These are phyloP conservation scores for Hypoxylon rickii DNA, from an alignment of 495 filamentous ascomycete genomes.

Conservation along the genomic window DNA sequence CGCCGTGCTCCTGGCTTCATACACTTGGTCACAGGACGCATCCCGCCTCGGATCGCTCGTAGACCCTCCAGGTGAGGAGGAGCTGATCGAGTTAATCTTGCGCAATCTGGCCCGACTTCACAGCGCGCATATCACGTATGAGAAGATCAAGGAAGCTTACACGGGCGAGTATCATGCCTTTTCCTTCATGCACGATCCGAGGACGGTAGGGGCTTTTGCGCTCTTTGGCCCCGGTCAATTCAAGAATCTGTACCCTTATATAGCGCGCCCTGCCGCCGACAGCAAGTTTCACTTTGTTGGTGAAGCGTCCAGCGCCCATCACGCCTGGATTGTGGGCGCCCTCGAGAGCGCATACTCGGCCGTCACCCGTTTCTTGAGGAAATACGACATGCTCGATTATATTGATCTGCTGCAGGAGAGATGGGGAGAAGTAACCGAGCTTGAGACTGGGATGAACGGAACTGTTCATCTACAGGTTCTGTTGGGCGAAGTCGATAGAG, in stretches of 20 bases:
- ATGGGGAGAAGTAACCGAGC: too few relatives aligned
- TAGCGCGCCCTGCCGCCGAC: conserved; percentile 33
- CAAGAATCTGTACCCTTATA: conserved; percentile 35
- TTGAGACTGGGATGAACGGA: too few relatives aligned
- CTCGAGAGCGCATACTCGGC: too few relatives aligned
- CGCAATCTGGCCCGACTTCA: conserved; percentile 33
- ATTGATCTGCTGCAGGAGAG: too few relatives aligned
- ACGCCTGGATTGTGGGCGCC: conserved; percentile 50
- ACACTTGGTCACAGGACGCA: conserved; percentile 52
- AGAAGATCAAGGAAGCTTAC: conserved; percentile 24
- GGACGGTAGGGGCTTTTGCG: conserved; percentile 50
- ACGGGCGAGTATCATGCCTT: conserved; percentile 24
- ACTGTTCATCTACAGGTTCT: too few relatives aligned
- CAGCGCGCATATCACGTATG: conserved; percentile 9
- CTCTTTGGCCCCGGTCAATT: conserved; percentile 53
- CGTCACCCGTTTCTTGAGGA: too few relatives aligned
- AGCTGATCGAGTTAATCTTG: conserved; percentile 37
- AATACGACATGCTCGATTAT: too few relatives aligned
- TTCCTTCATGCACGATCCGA: conserved; percentile 44
- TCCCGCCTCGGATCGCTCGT: conserved; percentile 44
- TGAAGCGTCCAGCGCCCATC: conserved; percentile 48
- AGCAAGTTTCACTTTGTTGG: conserved; percentile 43
- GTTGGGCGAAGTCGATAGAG: too few relatives aligned
- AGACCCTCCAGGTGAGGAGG: conserved; percentile 9
- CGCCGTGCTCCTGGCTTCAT: conserved; percentile 48